Percentiles rank a stretch among this genome's conserved stretches.
phyloP scores from a whole-genome alignment of 208 protist genomes.

The Leishmania tarentolae region DNA sequence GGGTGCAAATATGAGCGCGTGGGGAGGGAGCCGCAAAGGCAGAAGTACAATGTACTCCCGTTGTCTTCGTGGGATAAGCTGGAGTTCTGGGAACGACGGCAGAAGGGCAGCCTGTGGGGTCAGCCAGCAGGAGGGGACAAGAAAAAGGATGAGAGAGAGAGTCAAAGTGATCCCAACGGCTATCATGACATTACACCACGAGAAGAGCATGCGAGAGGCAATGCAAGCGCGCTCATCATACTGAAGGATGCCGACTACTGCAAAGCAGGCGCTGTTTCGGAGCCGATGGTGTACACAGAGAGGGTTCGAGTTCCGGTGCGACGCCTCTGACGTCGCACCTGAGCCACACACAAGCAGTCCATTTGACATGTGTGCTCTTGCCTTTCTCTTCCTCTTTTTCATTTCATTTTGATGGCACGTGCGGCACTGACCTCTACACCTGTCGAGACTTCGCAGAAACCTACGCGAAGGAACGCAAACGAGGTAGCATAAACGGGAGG shows the following conservation, averaged over 20 bases:
- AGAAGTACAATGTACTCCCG: neutral
- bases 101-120: neutral
- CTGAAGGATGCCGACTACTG: neutral
- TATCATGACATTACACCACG: neutral
- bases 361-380: neutral
- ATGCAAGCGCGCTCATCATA: too few relatives aligned
- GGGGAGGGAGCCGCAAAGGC: neutral
- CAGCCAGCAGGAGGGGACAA: neutral
- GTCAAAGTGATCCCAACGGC: neutral
- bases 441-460: too few relatives aligned
- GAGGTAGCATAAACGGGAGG: neutral
- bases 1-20: neutral
- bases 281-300: neutral
- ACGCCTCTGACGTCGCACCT: neutral
- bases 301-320: neutral
- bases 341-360: neutral
- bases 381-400: neutral
- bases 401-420: neutral
- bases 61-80: neutral
- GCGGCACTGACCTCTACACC: neutral
- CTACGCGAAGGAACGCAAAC: neutral
- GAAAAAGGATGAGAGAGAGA: neutral
- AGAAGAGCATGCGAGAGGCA: neutral
- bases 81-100: neutral
- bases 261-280: neutral